These are phyloP conservation scores for Xerocomellus amylosporus DNA, from an alignment of 768 basidiomycete species.

Conservation along the genomic window DNA sequence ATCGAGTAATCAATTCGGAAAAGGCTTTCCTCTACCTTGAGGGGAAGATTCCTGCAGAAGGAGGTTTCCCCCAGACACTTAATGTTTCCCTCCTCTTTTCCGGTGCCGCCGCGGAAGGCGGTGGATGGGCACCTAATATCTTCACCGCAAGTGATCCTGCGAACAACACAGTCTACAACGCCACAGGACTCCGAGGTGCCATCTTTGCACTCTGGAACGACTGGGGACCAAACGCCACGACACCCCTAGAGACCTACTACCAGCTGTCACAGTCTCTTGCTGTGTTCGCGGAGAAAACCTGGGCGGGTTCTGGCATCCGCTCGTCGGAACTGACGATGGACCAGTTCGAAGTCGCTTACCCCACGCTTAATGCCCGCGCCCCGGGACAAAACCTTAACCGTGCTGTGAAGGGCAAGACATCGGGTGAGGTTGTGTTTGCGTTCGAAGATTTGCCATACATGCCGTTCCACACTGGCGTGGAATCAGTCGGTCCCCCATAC, in stretches of 20 bases:
- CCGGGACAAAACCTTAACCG: conserved; percentile 46
- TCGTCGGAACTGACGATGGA: conserved; percentile 32
- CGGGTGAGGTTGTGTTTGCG: conserved; percentile 31
- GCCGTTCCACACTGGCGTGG: conserved; percentile 30
- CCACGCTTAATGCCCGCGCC: conserved; percentile 36
- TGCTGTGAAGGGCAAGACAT: conserved; percentile 26
- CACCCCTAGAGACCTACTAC: conserved; percentile 43
- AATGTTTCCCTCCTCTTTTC: conserved; percentile 31
- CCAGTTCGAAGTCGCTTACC: conserved; percentile 38
- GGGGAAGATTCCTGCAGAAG: conserved; percentile 33
- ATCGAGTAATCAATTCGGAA: conserved; percentile 38
- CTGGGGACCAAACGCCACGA: conserved; percentile 47
- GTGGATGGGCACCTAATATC: conserved; percentile 39
- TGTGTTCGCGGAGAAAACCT: conserved; percentile 42
- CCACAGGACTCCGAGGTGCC: conserved; percentile 31
- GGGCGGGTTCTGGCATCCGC: conserved; percentile 41
- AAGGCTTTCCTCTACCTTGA: conserved; percentile 37
- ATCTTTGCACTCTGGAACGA: conserved; percentile 43
- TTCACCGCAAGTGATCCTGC: conserved; percentile 28
- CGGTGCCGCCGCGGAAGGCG: conserved; percentile 26
- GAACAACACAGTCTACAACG: conserved; percentile 33
- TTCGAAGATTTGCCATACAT: conserved; percentile 17
- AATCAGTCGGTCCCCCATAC: conserved; percentile 45
- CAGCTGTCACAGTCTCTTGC: conserved; percentile 41
- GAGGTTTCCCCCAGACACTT: conserved; percentile 35